These are phyloP conservation scores for Xylariaceae sp. DNA, from an alignment of 2,329 filamentous ascomycete genomes.

Conservation along the genomic window DNA sequence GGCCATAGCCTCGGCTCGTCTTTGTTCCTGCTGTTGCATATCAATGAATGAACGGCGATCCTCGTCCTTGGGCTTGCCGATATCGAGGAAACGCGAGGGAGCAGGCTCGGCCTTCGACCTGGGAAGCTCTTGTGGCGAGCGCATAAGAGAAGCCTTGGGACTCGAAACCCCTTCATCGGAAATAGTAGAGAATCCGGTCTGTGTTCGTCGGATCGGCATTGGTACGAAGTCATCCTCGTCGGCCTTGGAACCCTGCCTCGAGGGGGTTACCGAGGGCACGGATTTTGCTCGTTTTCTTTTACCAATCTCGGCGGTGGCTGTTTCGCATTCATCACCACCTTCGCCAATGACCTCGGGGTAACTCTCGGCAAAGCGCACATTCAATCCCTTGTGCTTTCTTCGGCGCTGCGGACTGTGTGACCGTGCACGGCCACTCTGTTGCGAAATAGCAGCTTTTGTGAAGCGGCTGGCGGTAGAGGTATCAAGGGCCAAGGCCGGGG, in stretches of 20 bases:
- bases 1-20: conserved; percentile 54
- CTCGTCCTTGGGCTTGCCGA: conserved; percentile 42
- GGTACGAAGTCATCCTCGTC: conserved; percentile 46
- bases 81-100: conserved; percentile 34
- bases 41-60: conserved; percentile 55
- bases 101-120: conserved; percentile 31
- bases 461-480: conserved; percentile 51
- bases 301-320: conserved; percentile 66
- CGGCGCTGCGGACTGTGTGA: conserved; percentile 42
- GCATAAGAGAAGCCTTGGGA: conserved; percentile 15
- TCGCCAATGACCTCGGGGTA: conserved; percentile 80
- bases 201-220: conserved; percentile 49
- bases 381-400: conserved; percentile 57
- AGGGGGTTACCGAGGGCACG: conserved; percentile 32
- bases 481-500: conserved; percentile 48
- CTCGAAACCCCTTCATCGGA: conserved; percentile 23
- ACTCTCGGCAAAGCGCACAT: conserved; percentile 67
- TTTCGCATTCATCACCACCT: conserved; percentile 80
- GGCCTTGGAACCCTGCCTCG: conserved; percentile 29
- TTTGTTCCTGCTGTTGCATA: conserved; percentile 55
- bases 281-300: conserved; percentile 45
- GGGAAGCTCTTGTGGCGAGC: conserved; percentile 22
- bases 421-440: conserved; percentile 42
- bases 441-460: conserved; percentile 45
- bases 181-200: conserved; percentile 49